Base-by-base conservation (phyloP, 257 asterid genomes). In the Primulina huaijiensis region DNA sequence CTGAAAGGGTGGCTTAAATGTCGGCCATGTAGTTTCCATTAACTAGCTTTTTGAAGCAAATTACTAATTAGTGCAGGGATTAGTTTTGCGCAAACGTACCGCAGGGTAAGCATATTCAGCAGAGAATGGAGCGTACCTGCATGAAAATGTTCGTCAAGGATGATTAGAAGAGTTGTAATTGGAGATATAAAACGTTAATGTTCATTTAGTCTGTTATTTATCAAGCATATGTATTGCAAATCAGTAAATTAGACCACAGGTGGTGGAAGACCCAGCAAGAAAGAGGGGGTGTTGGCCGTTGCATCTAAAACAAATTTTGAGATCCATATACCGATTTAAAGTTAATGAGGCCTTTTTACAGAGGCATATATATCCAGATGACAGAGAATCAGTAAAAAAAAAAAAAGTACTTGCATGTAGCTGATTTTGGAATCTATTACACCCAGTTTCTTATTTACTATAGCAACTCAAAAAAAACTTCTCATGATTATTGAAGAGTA, bases 41-140 rank as follows among this genome's bases (percentile, higher is more conserved):
- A 1, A 14, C 21, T 16, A 50, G 57, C 20, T 5, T 50, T 50
- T 6, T 5, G 21, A 16, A 50, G 20, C 57, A 50, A 43, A 50
- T 50, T 50, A 43, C 53, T 12, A 50, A 16, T 17, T 50, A 16
- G 21, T 12, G 53, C 53, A 43, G 17, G 38, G 38, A 50, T 27
- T 75, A 75, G 77, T 6, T 27, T 43, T 4, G 53, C 6, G 7
- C 62, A 79, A 55, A 81, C 94, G 76, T 75, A 93, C 98, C 95
- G 97, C 81, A 64, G 97, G 97, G 74, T 83, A 85, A 17, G 88
- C 69, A 72, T 83, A 88, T 70, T 88, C 95, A 23, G 85, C 82
- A 31, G 95, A 85, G 87, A 84, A 90, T 19, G 97, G 86, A 68
- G 97, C 86, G 88, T 86, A 93, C 96, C 98, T 93, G 94, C 57